phyloP scores from a whole-genome alignment of 1,284 basidiomycete genomes.

The Trametes pubescens region DNA sequence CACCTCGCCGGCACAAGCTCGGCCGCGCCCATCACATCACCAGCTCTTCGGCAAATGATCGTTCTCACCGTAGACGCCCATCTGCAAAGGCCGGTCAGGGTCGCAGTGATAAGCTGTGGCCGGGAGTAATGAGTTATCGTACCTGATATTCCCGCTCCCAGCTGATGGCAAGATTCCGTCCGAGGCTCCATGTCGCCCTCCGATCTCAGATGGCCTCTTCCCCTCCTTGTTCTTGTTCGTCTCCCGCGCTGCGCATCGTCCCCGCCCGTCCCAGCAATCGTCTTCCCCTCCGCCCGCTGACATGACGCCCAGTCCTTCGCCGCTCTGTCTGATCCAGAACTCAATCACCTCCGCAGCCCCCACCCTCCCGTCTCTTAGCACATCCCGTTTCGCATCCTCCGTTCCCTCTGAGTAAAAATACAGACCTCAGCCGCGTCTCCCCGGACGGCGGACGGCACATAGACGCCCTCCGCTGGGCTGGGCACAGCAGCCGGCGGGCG shows the following conservation, averaged over 20 bases:
- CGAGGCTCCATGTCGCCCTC: constrained; percentile 6
- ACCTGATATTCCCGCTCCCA: constrained; percentile 26
- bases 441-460: constrained; percentile 5
- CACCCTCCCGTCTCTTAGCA: constrained; percentile 7
- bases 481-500: not conserved
- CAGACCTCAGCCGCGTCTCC: constrained; percentile 14
- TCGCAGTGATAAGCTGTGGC: constrained; percentile 38
- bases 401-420: constrained; percentile 18
- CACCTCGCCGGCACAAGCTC: constrained; percentile 13
- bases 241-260: constrained; percentile 11
- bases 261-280: not conserved
- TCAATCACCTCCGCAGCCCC: constrained; percentile 26
- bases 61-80: constrained; percentile 22
- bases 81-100: constrained; percentile 29
- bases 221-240: constrained; percentile 4
- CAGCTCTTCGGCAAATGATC: constrained; percentile 28
- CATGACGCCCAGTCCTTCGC: not conserved
- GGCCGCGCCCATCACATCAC: constrained; percentile 32
- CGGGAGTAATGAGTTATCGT: constrained; percentile 31
- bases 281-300: not conserved
- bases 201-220: constrained; percentile 24
- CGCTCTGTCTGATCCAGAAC: constrained; percentile 17
- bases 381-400: constrained; percentile 16
- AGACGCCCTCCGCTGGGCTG: not conserved
- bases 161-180: constrained; percentile 27